phyloP scores from a whole-genome alignment of 192 early-diverging fungal genomes.

The Rhizophlyctis rosea region DNA sequence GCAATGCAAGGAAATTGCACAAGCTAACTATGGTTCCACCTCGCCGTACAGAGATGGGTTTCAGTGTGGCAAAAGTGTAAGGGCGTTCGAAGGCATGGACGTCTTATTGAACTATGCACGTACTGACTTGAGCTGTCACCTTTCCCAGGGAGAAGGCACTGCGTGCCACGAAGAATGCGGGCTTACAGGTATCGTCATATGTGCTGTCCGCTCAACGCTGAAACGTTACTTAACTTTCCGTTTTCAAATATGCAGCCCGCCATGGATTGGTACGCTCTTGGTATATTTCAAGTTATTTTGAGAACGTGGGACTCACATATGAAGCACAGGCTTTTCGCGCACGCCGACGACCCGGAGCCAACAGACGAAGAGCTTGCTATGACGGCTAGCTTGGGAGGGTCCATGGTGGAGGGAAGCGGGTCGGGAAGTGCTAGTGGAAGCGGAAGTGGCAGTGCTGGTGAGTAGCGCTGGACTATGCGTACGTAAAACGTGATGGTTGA shows the following conservation, averaged over 20 bases:
- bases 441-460: conserved; percentile 2
- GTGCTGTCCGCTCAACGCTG: neutral
- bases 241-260: conserved; percentile 42
- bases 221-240: neutral
- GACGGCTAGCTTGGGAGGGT: conserved; percentile 15
- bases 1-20: neutral
- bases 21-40: conserved; percentile 31
- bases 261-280: conserved; percentile 71
- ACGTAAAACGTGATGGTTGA: neutral
- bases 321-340: conserved; percentile 57
- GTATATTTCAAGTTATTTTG: neutral
- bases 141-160: conserved; percentile 52
- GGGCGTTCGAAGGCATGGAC: conserved; percentile 4
- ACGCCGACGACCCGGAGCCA: conserved; percentile 69
- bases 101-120: neutral
- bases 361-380: conserved; percentile 38
- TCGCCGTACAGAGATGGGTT: conserved; percentile 64
- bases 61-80: conserved; percentile 61
- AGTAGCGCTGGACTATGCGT: conserved; percentile 21
- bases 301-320: neutral
- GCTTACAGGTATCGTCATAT: conserved; percentile 51
- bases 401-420: conserved; percentile 23
- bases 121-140: neutral
- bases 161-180: conserved; percentile 68
- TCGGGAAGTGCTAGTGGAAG: conserved; percentile 16